phyloP scores from a whole-genome alignment of 2,329 filamentous ascomycete genomes.

The Aspergillus sp. region DNA sequence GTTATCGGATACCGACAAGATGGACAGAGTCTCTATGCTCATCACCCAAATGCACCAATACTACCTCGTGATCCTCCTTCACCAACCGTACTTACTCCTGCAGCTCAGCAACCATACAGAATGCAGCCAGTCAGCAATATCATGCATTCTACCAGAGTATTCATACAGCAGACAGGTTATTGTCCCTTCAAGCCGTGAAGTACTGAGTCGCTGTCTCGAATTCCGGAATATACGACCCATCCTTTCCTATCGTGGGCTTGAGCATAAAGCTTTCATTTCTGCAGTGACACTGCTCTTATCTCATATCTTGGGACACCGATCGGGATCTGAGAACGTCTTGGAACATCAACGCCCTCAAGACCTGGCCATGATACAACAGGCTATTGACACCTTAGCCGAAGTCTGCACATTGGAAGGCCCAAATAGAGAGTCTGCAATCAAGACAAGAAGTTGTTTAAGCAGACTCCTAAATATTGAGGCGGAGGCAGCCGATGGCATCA shows the following conservation, averaged over 20 bases:
- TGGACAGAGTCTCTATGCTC: not conserved
- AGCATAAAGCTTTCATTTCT: constrained; percentile 1
- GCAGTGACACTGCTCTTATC: not conserved
- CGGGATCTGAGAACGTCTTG: not conserved
- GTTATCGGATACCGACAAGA: not conserved
- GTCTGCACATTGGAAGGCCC: not conserved
- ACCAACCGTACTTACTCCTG: not conserved
- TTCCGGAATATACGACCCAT: not conserved
- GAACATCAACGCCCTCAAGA: constrained; percentile 1
- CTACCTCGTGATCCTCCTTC: not conserved
- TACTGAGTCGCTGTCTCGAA: constrained; percentile 1
- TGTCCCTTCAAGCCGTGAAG: not conserved
- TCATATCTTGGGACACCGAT: not conserved
- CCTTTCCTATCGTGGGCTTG: not conserved
- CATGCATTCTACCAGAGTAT: not conserved
- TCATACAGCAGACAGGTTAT: not conserved
- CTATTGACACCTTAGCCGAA: not conserved
- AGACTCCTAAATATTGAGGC: not conserved
- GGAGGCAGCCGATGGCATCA: not conserved
- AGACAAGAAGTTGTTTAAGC: not conserved
- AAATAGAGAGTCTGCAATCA: not conserved
- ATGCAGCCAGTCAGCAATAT: no score
- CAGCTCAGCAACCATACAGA: not conserved
- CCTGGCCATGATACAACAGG: not conserved
- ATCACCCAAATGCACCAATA: constrained; percentile 7